Evolutionary conservation across 78 protist species (phyloP), one percentile per base, ranked within the genome.

Genomic region (Andalucia godoyi): DNA sequence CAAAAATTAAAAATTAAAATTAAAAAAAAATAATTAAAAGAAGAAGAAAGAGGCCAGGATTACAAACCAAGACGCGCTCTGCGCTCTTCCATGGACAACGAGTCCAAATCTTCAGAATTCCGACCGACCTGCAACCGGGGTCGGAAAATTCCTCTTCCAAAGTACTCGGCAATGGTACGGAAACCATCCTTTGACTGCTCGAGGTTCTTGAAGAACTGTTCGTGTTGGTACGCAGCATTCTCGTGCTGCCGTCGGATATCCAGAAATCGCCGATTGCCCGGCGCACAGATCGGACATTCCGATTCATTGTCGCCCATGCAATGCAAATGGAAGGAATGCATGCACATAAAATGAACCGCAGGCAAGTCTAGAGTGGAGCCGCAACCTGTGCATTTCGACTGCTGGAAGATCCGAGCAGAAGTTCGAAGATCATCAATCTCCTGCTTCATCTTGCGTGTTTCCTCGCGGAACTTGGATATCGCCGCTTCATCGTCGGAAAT

Each of bases 301-400:
- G n/a, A n/a, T 12, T 39, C 62, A 25, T 46, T 39, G 23, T 70
- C 80, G 32, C 8, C 34, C 17, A 90, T 71, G 72, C 92, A 86
- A 17, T 81, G 57, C 66, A 59, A 79, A 66, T 88, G 94, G 86
- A 67, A 88, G 5, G 90, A 74, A 63, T 92, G 93, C 58, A 36
- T 65, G 66, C 97, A 92, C 38, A 88, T 15, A 46, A 89, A 90
- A 41, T 90, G 97, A 37, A 88, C 82, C 18, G 84, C 80, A 18
- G 97, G 97, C 39, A 87, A 72, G 25, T 90, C 94, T 25, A 92
- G 70, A 0, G 68, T 71, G 43, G 32, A n/a, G 8, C 47, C 45
- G 72, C 97, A 92, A 25, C 23, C 57, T 27, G 57, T 13, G 69
- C 97, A 92, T 37, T 72, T 69, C 2, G 65, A 30, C 25, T 32